A percentile compares a stretch with the other conserved stretches of the same genome.
These are phyloP conservation scores for Chaetoscypha palmicola DNA, from an alignment of 2,329 filamentous ascomycete genomes.

Conservation along the genomic window DNA sequence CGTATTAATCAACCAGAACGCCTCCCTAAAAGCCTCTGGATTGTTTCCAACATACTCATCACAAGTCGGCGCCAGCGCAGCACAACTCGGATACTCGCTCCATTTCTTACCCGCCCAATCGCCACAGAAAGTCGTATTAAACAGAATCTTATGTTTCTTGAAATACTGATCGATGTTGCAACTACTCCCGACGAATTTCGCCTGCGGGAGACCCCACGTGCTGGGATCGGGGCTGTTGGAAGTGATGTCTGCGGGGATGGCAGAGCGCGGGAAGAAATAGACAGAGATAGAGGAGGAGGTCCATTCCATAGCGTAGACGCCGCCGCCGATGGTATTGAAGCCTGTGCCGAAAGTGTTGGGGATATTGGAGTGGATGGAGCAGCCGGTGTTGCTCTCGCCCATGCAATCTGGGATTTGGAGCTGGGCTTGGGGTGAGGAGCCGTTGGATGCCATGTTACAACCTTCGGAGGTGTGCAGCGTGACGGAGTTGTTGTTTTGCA, in stretches of 20 bases:
- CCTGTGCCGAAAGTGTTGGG: constrained; percentile 55
- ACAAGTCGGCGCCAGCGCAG: constrained; percentile 56
- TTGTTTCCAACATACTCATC: constrained; percentile 64
- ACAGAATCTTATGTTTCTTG: constrained; percentile 64
- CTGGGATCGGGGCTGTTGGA: constrained; percentile 54
- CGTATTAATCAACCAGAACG: constrained; percentile 72
- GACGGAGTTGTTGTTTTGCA: constrained; percentile 50
- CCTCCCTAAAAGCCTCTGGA: constrained; percentile 60
- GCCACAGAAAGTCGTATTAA: constrained; percentile 82
- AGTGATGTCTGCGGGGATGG: constrained; percentile 57
- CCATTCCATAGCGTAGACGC: constrained; percentile 73
- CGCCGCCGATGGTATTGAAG: constrained; percentile 65
- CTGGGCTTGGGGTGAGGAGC: constrained; percentile 36
- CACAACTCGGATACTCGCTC: constrained; percentile 48
- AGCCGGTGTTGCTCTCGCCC: constrained; percentile 45
- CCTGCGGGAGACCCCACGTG: constrained; percentile 62
- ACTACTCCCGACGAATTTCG: constrained; percentile 58
- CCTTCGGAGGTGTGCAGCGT: constrained; percentile 60
- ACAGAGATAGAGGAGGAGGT: constrained; percentile 63
- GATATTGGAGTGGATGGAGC: constrained; percentile 45
- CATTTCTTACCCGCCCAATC: constrained; percentile 73
- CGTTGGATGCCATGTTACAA: constrained; percentile 37
- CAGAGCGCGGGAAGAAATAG: constrained; percentile 70
- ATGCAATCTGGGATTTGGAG: constrained; percentile 51
- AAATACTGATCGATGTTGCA: constrained; percentile 71